Evolutionary conservation across 2,329 filamentous ascomycete species (phyloP).

Genomic region (Blastomyces silverae): DNA sequence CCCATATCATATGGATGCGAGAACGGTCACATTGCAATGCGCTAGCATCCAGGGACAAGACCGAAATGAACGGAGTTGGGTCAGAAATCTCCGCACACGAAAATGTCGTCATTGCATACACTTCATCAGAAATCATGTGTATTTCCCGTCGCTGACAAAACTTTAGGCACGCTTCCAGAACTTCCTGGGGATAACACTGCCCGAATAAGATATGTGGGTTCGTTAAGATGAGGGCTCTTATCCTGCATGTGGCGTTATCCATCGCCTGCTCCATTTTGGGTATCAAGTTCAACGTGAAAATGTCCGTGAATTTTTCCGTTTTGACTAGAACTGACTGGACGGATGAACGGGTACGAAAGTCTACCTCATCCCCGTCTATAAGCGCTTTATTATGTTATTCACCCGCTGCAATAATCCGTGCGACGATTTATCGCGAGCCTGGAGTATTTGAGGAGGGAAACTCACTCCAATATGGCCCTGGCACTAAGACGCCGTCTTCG

Average conservation of each 20-base stretch:
- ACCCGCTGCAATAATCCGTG: neutral
- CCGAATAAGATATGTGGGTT: conserved; percentile 29
- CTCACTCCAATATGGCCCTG: conserved; percentile 30
- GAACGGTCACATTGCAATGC: conserved; percentile 21
- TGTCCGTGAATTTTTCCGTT: conserved; percentile 18
- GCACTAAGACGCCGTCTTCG: conserved; percentile 31
- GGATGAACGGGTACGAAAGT: conserved; percentile 18
- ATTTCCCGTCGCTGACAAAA: conserved; percentile 25
- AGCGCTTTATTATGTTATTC: conserved; percentile 1
- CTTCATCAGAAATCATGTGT: conserved; percentile 29
- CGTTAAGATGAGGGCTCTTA: conserved; percentile 25
- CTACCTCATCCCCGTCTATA: conserved; percentile 24
- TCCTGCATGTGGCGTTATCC: conserved; percentile 17
- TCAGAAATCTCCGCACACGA: conserved; percentile 19
- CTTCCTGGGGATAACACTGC: conserved; percentile 24
- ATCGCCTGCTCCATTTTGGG: conserved; percentile 19
- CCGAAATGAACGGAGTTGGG: conserved; percentile 20
- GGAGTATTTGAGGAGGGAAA: conserved; percentile 6
- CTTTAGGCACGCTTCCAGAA: conserved; percentile 21
- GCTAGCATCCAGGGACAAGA: conserved; percentile 18
- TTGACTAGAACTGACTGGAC: conserved; percentile 22
- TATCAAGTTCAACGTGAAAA: conserved; percentile 20
- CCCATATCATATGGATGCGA: conserved; percentile 24
- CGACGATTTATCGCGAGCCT: neutral
- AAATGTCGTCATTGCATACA: conserved; percentile 25